phyloP scores from a whole-genome alignment of 495 filamentous ascomycete species.

The Trichocladium uniseriatum region DNA sequence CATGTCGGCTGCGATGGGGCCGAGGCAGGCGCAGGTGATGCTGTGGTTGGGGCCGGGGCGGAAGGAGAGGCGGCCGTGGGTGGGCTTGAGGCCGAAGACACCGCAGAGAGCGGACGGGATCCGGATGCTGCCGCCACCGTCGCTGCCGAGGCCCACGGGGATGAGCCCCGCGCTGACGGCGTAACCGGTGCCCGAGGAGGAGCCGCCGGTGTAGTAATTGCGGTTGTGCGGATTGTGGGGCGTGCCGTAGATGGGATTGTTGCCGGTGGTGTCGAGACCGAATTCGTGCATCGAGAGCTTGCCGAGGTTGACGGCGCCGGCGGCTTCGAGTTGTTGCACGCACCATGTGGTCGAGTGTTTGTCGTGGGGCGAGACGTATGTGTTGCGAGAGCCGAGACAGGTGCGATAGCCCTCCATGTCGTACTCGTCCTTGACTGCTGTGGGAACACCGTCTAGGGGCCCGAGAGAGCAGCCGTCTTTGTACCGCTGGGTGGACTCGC shows the following conservation, averaged over 20 bases:
- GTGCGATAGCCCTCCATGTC: constrained; percentile 64
- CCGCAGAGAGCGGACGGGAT: constrained; percentile 73
- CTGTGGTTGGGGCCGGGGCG: constrained; percentile 52
- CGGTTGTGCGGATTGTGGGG: constrained; percentile 68
- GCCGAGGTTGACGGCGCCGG: constrained; percentile 65
- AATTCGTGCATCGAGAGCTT: constrained; percentile 83
- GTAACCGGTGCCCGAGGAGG: constrained; percentile 72
- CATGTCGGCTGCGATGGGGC: constrained; percentile 67
- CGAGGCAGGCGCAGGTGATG: constrained; percentile 52
- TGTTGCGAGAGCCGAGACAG: constrained; percentile 46
- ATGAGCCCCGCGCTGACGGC: constrained; percentile 62
- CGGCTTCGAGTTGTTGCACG: constrained; percentile 60
- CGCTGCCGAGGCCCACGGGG: constrained; percentile 71
- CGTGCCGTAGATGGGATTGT: constrained; percentile 71
- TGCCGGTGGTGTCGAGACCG: constrained; percentile 71
- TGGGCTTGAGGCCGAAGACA: constrained; percentile 74
- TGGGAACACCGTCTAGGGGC: constrained; percentile 67
- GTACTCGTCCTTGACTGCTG: constrained; percentile 45
- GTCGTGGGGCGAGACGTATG: constrained; percentile 38
- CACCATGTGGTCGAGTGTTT: constrained; percentile 50
- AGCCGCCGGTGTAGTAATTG: constrained; percentile 72
- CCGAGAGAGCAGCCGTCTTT: constrained; percentile 50
- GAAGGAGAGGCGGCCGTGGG: constrained; percentile 59
- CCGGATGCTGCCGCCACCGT: constrained; percentile 75
- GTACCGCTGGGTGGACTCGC: constrained; percentile 56